phyloP scores from a whole-genome alignment of 2,329 filamentous ascomycete genomes.

The Alternaria brassicae region DNA sequence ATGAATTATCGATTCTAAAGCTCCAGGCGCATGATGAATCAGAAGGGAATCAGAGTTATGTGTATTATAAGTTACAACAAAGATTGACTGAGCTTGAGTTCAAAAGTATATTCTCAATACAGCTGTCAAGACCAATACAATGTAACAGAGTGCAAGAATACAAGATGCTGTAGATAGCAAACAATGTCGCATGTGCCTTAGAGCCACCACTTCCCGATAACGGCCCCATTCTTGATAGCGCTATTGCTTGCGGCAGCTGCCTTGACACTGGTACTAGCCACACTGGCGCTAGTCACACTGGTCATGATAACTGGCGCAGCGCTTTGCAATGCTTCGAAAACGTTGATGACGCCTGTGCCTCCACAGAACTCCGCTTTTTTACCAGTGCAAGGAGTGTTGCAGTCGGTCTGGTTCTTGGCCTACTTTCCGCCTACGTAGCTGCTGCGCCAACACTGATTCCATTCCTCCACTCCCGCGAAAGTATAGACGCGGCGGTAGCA shows the following conservation, averaged over 20 bases:
- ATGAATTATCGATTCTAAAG: too few species aligned
- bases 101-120: too few species aligned
- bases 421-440: conserved; percentile 21
- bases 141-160: too few species aligned
- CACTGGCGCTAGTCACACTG: neutral
- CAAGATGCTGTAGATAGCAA: too few species aligned
- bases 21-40: too few species aligned
- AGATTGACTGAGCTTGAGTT: too few species aligned
- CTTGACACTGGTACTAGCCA: neutral
- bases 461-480: conserved; percentile 20
- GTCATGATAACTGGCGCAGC: neutral
- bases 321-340: conserved; percentile 18
- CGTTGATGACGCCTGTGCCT: conserved; percentile 20
- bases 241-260: conserved; percentile 4
- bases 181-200: too few species aligned
- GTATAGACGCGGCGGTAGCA: conserved; percentile 9
- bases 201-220: neutral
- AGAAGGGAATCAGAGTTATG: too few species aligned
- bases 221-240: neutral
- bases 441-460: conserved; percentile 29
- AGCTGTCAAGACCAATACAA: too few species aligned
- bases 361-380: conserved; percentile 22
- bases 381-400: conserved; percentile 21
- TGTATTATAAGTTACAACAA: too few species aligned
- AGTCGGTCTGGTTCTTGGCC: conserved; percentile 22